Evolutionary conservation across 805 yeast genomes (phyloP), one percentile per base, ranked within the genome.

Genomic region (Wickerhamia fluorescens): DNA sequence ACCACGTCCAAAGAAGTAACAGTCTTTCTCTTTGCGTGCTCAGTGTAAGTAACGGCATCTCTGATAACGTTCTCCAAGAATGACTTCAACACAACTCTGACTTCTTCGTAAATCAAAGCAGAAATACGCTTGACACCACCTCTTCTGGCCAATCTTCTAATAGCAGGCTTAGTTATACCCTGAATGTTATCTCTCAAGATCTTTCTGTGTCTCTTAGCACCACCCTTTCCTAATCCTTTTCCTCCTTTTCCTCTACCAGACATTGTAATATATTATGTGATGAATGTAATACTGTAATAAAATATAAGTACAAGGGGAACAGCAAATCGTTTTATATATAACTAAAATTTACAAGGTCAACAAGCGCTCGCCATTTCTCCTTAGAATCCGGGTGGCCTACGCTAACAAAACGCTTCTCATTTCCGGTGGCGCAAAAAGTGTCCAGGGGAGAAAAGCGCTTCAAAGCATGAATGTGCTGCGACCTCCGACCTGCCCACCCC

Each of bases 91-190:
- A 92, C 96, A 50, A 82, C 88, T 76, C 98, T 87, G 59, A 92
- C 95, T 74, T 89, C 96, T 72, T 89, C 98, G 75, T 89, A 89
- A 66, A 89, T 89, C 62, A 88, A 74, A 66, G 95, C 97, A 42
- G 97, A 89, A 58, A 89, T 89, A 84, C 98, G 95, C 82, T 89
- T 89, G 61, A 89, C 98, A 88, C 98, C 98, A 74, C 98, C 98
- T 85, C 98, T 87, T 81, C 98, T 89, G 30, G 98, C 98, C 57
- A 89, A 82, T 85, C 98, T 89, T 77, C 98, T 87, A 61, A 89
- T 89, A 61, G 98, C 98, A 62, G 98, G 98, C 79, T 89, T 89
- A 42, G 98, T 89, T 64, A 89, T 89, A 76, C 98, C 98, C 73
- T 88, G 96, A 51, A 92, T 89, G 89, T 89, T 92, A 69, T 92